These are phyloP conservation scores for Talaromyces liani DNA, from an alignment of 495 filamentous ascomycete genomes.

Conservation along the genomic window DNA sequence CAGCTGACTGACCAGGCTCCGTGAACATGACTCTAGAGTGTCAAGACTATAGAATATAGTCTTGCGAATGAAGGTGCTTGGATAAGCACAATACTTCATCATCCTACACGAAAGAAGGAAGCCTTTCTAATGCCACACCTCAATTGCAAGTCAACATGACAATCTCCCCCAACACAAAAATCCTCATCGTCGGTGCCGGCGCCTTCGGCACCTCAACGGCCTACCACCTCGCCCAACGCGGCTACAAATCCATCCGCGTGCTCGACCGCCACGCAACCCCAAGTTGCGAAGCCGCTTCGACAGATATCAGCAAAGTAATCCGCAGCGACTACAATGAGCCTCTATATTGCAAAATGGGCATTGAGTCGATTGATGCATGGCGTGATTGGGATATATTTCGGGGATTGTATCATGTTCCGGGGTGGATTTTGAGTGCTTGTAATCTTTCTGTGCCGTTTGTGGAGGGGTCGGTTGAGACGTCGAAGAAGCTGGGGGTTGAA, in stretches of 20 bases:
- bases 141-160: background rate
- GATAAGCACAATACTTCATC: background rate
- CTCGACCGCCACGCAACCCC: slow-evolving; percentile 28
- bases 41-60: background rate
- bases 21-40: background rate
- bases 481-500: slow-evolving; percentile 13
- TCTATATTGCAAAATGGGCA: slow-evolving; percentile 17
- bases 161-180: slow-evolving; percentile 13
- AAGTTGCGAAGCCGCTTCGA: slow-evolving; percentile 17
- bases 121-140: background rate
- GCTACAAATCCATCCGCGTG: slow-evolving; percentile 17
- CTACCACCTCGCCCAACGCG: slow-evolving; percentile 27
- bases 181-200: slow-evolving; percentile 31
- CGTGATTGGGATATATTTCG: slow-evolving; percentile 17
- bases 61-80: background rate
- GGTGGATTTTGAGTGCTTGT: slow-evolving; percentile 21
- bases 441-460: slow-evolving; percentile 19
- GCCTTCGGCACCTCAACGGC: slow-evolving; percentile 33
- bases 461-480: slow-evolving; percentile 19
- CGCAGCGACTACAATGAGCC: slow-evolving; percentile 24
- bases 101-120: background rate
- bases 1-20: no score
- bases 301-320: slow-evolving; percentile 25
- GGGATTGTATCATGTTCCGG: slow-evolving; percentile 23
- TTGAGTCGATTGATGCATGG: slow-evolving; percentile 18